Base-by-base conservation (phyloP, 1,139 yeast genomes). In the Diutina neorugosa region DNA sequence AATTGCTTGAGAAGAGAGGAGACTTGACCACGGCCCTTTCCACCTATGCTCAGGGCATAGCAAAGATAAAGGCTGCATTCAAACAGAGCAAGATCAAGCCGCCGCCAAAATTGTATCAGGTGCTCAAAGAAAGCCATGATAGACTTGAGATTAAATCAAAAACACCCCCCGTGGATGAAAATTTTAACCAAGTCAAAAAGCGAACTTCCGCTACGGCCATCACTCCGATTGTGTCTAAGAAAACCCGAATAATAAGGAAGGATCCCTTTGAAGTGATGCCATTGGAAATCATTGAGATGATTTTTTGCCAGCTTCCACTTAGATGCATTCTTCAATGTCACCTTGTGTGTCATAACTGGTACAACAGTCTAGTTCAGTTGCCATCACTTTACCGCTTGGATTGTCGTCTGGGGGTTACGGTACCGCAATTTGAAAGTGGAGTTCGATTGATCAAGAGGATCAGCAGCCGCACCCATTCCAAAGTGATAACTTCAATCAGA, bases 81-180 rank as follows among this genome's bases (percentile, higher is more conserved):
- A 46, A 46, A 7, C 50, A n/a, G 5, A 11, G 27, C 40, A 46
- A 46, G 23, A 27, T 46, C 16, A 46, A 46, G n/a, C 50, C 50
- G 4, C 50, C 31, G 23, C 50, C 50, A 4, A 46, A 14, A 2
- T 16, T 27, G 14, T 46, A 46, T 19, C 50, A 25, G 16, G 9
- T 11, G 8, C 50, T 46, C 2, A 44, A 46, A 16, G 43, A 16
- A 2, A 18, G n/a, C n/a, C 21, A 18, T 40, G 43, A 40, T 11
- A 40, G 43, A 40, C 19, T 16, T 4, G 8, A 40, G 8, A 20
- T n/a, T 8, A 40, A 3, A 8, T 12, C 9, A 40, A 40, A 6
- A 2, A 12, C 37, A 11, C 37, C 37, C 12, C n/a, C 16, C n/a
- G 2, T 11, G n/a, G n/a, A 31, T 31, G 37, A 14, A 2, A 14